These are phyloP conservation scores for Hanseniaspora thailandica DNA, from an alignment of 805 yeast species.

Conservation along the genomic window DNA sequence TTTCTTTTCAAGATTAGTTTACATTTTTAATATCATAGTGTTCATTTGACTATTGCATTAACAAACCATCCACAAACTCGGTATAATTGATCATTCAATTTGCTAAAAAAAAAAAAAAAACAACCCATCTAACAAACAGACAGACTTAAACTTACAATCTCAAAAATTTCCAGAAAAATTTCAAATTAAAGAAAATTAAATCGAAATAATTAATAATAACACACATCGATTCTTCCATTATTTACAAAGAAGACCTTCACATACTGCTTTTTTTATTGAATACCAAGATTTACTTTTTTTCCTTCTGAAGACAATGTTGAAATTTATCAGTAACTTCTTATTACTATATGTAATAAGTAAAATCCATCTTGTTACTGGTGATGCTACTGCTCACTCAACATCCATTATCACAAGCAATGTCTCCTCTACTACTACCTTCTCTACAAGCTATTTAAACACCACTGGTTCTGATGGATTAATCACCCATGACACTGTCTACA, in stretches of 20 bases:
- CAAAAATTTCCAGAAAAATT: no score
- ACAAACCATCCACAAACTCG: not conserved
- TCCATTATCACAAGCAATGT: not conserved
- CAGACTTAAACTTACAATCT: not conserved
- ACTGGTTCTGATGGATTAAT: conserved; percentile 2
- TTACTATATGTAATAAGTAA: not conserved
- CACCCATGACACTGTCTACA: conserved; percentile 1
- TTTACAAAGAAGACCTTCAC: no score
- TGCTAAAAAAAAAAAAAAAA: not conserved
- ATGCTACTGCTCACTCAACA: not conserved
- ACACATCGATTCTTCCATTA: no score
- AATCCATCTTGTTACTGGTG: not conserved
- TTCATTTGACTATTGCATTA: not conserved
- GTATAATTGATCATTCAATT: not conserved
- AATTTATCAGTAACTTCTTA: not conserved
- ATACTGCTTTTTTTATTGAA: no score
- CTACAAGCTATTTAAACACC: not conserved
- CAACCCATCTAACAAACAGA: not conserved
- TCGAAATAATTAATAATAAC: no score
- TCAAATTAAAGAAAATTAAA: no score
- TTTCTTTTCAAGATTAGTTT: no score
- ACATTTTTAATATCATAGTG: no score
- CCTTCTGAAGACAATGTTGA: not conserved
- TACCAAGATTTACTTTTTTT: no score
- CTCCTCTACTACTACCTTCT: conserved; percentile 6